A percentile compares a stretch with the other conserved stretches of the same genome.
These are phyloP conservation scores for Leccinum discolor DNA, from an alignment of 1,284 basidiomycete genomes.

Conservation along the genomic window DNA sequence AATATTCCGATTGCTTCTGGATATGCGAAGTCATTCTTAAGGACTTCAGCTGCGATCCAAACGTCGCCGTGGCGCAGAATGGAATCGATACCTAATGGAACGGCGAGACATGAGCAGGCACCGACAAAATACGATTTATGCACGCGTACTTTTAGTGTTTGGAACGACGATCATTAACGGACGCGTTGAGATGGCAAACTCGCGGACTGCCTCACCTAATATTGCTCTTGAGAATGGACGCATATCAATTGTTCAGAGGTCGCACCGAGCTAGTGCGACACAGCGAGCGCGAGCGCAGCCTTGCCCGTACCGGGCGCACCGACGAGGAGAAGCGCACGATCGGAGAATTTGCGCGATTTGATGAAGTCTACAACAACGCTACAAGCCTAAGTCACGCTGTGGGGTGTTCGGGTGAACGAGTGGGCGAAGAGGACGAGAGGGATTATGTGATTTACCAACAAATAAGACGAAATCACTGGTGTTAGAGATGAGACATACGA, in stretches of 20 bases:
- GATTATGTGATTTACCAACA: not conserved
- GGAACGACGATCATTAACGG: conserved; percentile 65
- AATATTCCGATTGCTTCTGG: conserved; percentile 57
- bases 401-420: not conserved
- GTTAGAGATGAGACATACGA: not conserved
- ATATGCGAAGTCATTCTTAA: conserved; percentile 84
- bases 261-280: conserved; percentile 91
- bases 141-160: conserved; percentile 63
- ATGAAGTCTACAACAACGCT: conserved; percentile 91
- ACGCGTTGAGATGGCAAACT: conserved; percentile 51
- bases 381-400: conserved; percentile 64
- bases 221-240: too few relatives aligned
- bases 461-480: too few relatives aligned
- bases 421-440: not conserved
- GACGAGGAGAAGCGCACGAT: conserved; percentile 86
- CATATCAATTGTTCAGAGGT: conserved; percentile 30
- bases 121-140: conserved; percentile 5
- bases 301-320: conserved; percentile 94
- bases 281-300: conserved; percentile 92
- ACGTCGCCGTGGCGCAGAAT: conserved; percentile 76
- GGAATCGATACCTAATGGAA: conserved; percentile 73
- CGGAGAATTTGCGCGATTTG: conserved; percentile 89
- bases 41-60: conserved; percentile 88
- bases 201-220: conserved; percentile 26
- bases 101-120: conserved; percentile 12